Base-by-base conservation (phyloP, 108 stramenopile genomes). In the Seminavis robusta region DNA sequence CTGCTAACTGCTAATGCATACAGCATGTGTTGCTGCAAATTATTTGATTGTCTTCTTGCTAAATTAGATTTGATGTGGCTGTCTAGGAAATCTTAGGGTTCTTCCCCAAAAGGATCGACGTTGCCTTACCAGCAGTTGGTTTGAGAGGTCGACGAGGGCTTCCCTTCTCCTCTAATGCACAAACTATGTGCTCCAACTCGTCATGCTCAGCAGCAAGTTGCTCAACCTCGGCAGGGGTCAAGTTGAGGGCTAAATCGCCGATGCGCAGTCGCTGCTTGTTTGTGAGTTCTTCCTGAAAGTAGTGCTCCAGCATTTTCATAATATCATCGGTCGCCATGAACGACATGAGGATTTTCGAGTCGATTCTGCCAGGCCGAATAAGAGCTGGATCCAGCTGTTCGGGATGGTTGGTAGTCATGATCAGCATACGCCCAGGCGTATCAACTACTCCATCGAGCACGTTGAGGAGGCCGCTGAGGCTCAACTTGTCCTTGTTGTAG, bases 401-500 rank as follows among this genome's bases (percentile, higher is more conserved):
- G 1, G 81, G 80, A 55, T 84, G 81, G 66, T 92, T 92, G 26
- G 81, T 83, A 8, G 91, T 92, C 76, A 92, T 74, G 49, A 92
- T 66, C 13, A 92, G 69, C 41, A 92, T 87, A 8, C 91, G 64
- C 16, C 77, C 83, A 38, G 87, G 87, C 10, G 79, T 67, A 46
- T 92, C 91, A 2, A 92, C 85, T 1, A 89, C 81, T 1, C 91
- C 91, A 74, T 88, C 91, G 29, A 92, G 56, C 4, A 83, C 87
- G 47, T 92, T 88, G 49, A 92, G 59, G 21, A 92, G 56, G 4
- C 87, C 82, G 25, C 73, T 59, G 2, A 87, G 50, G 17, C 68
- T 63, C 10, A 87, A 47, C 30, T 67, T 48, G 49, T 87, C 86
- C 23, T 61, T 45, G 20, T 64, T 63, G 24, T 47, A 52, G 37